phyloP scores from a whole-genome alignment of 1,139 yeast species.

The Citeromyces hawaiiensis region DNA sequence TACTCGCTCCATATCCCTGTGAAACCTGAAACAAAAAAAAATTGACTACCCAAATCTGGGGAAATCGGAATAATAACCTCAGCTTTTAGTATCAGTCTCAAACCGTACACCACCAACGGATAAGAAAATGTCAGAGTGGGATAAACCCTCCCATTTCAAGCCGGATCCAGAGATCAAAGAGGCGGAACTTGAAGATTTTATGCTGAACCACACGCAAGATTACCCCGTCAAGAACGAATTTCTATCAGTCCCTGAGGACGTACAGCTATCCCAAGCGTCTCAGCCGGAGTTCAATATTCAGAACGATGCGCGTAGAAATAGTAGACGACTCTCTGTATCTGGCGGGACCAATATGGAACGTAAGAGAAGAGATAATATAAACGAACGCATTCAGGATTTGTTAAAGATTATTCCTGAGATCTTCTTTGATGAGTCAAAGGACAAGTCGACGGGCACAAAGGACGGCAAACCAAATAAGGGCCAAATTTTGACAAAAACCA shows the following conservation, averaged over 20 bases:
- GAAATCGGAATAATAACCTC: too few species aligned
- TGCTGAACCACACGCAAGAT: not conserved
- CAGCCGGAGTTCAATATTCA: not conserved
- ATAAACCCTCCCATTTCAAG: not conserved
- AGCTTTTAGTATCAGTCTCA: too few species aligned
- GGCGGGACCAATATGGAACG: conserved; percentile 30
- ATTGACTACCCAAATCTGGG: too few species aligned
- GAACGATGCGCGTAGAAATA: not conserved
- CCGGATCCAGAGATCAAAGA: not conserved
- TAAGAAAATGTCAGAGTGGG: not conserved
- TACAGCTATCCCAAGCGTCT: not conserved
- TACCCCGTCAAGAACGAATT: not conserved
- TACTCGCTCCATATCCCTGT: too few species aligned
- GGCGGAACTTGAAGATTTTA: not conserved
- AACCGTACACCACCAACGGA: not conserved
- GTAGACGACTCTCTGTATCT: not conserved
- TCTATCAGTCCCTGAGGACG: not conserved
- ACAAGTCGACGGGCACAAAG: conserved; percentile 52
- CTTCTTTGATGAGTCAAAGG: conserved; percentile 27
- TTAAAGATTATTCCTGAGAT: conserved; percentile 55
- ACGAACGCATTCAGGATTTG: conserved; percentile 78
- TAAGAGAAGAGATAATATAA: conserved; percentile 76
- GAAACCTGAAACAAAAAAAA: too few species aligned
- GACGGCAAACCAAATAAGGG: conserved; percentile 94
- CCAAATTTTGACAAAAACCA: conserved; percentile 72